Evolutionary conservation across 169 alveolate genomes (phyloP), one percentile per base, ranked within the genome.

Genomic region (Eimeria necatrix): DNA sequence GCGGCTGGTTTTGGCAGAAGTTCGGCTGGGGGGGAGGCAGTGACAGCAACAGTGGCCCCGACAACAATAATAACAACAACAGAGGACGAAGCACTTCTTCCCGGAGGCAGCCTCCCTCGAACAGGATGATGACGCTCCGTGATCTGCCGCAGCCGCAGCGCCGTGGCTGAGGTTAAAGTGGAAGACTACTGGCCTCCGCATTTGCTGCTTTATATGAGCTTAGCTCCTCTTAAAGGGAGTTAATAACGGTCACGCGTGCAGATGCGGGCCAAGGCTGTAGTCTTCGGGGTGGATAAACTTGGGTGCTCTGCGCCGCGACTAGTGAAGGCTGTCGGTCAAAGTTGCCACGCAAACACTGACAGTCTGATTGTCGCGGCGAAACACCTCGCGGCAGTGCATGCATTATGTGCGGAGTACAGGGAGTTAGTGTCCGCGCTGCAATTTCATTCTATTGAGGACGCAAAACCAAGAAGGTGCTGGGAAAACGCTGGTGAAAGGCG

Each of bases 121-220:
- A 51, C 88, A 49, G 88, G 88, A 80, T 80, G 88, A 80, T 80
- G 88, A 80, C 88, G 88, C 51, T 80, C 68, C 88, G 88, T 64
- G 88, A 80, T 80, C 88, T 80, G 48, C 88, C 88, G 24, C 46
- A 80, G 20, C 88, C 88, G 9, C 88, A 80, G 88, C 41, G 88
- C 22, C 12, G 88, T 48, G 88, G 88, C 22, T 80, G 88, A 80
- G 88, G 88, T 80, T 80, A 80, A 80, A 32, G 46, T 49, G 68
- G 88, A 24, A 80, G 70, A 64, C 71, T 32, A 32, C 84, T 46
- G 32, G 41, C 84, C n/a, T 73, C 59, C 84, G 7, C 0, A 2
- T 41, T 32, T 12, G 59, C 60, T 46, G 41, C 32, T 46, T 52
- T 48, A 32, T 16, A 1, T 9, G 64, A 56, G 60, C 41, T 32